Percentiles rank a stretch among this genome's conserved stretches.
Evolutionary conservation across 129 eudicot species (phyloP).

Genomic region (Deinandra increscens): DNA sequence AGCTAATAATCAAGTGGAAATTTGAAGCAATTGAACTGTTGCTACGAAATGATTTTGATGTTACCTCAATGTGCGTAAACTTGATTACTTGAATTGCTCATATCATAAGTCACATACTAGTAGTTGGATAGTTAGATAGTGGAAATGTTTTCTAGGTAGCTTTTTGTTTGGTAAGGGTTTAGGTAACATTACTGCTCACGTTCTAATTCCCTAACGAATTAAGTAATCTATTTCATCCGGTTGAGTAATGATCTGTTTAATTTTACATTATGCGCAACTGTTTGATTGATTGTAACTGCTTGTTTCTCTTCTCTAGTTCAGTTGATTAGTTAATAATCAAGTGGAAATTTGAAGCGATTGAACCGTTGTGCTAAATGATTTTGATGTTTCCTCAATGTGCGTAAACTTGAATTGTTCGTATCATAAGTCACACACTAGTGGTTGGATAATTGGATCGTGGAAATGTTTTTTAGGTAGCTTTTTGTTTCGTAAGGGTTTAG

Average conservation of each 20-base stretch:
- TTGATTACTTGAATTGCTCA: slow-evolving; percentile 3
- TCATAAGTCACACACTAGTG: slow-evolving; percentile 6
- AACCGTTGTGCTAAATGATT: not conserved
- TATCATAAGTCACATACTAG: slow-evolving; percentile 4
- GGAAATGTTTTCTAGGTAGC: slow-evolving; percentile 18
- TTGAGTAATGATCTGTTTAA: not conserved
- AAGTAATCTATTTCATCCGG: no score
- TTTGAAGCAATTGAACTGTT: not conserved
- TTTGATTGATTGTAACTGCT: not conserved
- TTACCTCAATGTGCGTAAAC: not conserved
- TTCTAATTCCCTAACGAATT: no score
- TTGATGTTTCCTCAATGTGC: not conserved
- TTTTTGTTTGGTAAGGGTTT: slow-evolving; percentile 18
- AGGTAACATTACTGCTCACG: no score
- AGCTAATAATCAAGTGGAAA: no score
- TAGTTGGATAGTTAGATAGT: slow-evolving; percentile 15
- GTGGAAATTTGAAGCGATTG: no score
- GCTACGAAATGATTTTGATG: not conserved
- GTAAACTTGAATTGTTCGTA: slow-evolving; percentile 7
- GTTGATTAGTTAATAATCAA: slow-evolving; percentile 5
- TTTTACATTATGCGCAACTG: not conserved
- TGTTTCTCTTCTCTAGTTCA: not conserved
- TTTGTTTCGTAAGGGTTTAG: slow-evolving; percentile 15
- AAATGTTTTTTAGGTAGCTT: slow-evolving; percentile 17
- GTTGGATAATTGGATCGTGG: slow-evolving; percentile 16